Evolutionary conservation across 768 basidiomycete species (phyloP).

Genomic region (Calvatia gigantea): DNA sequence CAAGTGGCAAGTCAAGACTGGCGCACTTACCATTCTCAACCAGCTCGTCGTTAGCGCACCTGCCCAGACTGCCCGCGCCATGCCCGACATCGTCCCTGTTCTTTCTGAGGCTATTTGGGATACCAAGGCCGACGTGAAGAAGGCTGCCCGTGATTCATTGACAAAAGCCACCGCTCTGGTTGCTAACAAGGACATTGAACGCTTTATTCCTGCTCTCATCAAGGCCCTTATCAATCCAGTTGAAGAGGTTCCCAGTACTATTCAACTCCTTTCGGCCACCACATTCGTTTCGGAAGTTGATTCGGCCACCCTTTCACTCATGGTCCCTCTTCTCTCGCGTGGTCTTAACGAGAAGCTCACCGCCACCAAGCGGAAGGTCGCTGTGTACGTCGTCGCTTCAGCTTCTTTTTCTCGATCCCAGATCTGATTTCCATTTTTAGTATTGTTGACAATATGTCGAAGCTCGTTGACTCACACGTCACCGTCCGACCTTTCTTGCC

Average conservation of each 20-base stretch:
- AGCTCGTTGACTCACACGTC: conserved; percentile 91
- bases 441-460: conserved; percentile 98
- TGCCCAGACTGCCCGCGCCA: conserved; percentile 79
- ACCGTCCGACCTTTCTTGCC: conserved; percentile 97
- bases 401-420: conserved; percentile 16
- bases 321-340: conserved; percentile 94
- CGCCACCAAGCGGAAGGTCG: conserved; percentile 95
- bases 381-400: conserved; percentile 63
- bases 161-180: conserved; percentile 92
- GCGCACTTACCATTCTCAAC: conserved; percentile 76
- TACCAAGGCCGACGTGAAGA: conserved; percentile 98
- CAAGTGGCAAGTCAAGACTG: conserved; percentile 97
- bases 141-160: conserved; percentile 91
- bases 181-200: conserved; percentile 98
- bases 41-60: conserved; percentile 85
- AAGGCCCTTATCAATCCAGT: conserved; percentile 98
- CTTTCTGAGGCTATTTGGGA: conserved; percentile 98
- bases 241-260: conserved; percentile 96
- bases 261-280: conserved; percentile 93
- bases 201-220: conserved; percentile 96
- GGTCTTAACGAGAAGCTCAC: conserved; percentile 94
- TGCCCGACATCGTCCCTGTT: conserved; percentile 92
- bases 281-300: conserved; percentile 99
- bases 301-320: conserved; percentile 92
- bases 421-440: conserved; percentile 35